Evolutionary conservation across 108 stramenopile genomes (phyloP).

Genomic region (Fragilariopsis cylindrus): DNA sequence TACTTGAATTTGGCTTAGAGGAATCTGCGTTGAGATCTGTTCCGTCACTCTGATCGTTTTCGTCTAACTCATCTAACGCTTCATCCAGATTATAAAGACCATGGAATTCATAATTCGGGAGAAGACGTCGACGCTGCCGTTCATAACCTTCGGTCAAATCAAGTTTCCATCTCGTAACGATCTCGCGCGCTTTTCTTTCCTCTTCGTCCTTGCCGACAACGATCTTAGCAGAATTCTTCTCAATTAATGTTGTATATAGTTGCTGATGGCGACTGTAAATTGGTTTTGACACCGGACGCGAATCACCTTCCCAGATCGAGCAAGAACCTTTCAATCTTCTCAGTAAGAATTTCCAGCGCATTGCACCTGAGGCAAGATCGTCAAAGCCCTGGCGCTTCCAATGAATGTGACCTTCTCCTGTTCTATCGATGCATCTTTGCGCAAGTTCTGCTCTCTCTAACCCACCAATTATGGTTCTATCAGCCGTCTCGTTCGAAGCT

Average conservation of each 20-base stretch:
- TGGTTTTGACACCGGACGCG: conserved; percentile 36
- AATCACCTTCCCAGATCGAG: conserved; percentile 87
- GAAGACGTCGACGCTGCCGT: conserved; percentile 76
- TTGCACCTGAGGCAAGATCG: conserved; percentile 87
- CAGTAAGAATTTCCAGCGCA: conserved; percentile 81
- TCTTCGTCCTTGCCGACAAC: conserved; percentile 23
- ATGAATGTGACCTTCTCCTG: conserved; percentile 72
- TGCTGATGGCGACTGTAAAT: conserved; percentile 46
- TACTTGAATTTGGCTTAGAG: neutral
- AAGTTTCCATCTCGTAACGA: conserved; percentile 77
- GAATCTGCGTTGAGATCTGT: conserved; percentile 29
- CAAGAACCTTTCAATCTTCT: conserved; percentile 81
- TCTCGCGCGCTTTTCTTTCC: conserved; percentile 32
- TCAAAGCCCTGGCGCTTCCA: conserved; percentile 92
- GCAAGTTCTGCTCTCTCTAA: conserved; percentile 73
- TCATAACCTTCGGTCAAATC: conserved; percentile 89
- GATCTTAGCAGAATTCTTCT: neutral
- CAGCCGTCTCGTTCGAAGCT: conserved; percentile 65
- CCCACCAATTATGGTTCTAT: conserved; percentile 79
- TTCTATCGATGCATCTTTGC: conserved; percentile 68
- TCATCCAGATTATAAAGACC: conserved; percentile 88
- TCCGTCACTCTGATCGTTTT: conserved; percentile 14
- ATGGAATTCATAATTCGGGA: conserved; percentile 90
- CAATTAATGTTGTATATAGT: conserved; percentile 15
- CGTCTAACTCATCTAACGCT: conserved; percentile 35